Evolutionary conservation across 768 basidiomycete species (phyloP).

Genomic region (Ephemerocybe angulata): DNA sequence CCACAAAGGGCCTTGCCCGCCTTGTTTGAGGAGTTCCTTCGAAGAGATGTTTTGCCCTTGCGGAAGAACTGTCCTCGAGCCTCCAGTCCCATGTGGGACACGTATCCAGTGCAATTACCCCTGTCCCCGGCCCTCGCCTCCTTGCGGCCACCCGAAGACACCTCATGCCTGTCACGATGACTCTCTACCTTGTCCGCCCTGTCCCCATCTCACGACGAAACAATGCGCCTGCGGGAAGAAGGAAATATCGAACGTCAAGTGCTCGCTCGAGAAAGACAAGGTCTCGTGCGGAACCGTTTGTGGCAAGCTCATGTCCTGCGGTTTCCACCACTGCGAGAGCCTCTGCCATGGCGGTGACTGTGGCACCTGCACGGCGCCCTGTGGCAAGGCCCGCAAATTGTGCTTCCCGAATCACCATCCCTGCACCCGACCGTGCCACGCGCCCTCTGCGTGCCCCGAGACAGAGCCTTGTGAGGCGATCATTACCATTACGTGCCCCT

Average conservation of each 20-base stretch:
- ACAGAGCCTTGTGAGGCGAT: slow-evolving; percentile 68
- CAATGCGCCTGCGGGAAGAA: slow-evolving; percentile 89
- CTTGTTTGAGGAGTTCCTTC: slow-evolving; percentile 85
- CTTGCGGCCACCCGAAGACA: slow-evolving; percentile 80
- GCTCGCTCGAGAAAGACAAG: slow-evolving; percentile 72
- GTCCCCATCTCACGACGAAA: slow-evolving; percentile 76
- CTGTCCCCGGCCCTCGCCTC: slow-evolving; percentile 62
- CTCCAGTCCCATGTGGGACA: slow-evolving; percentile 87
- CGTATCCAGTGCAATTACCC: slow-evolving; percentile 74
- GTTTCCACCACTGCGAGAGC: slow-evolving; percentile 84
- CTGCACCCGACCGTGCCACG: slow-evolving; percentile 79
- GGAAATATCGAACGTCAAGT: slow-evolving; percentile 71
- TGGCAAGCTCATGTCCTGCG: slow-evolving; percentile 77
- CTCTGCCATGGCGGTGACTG: slow-evolving; percentile 82
- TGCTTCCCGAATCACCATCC: slow-evolving; percentile 76
- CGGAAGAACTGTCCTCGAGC: slow-evolving; percentile 81
- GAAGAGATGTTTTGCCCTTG: slow-evolving; percentile 90
- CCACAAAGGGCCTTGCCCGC: slow-evolving; percentile 77
- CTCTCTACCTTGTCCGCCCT: slow-evolving; percentile 72
- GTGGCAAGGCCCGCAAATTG: slow-evolving; percentile 82
- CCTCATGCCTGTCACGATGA: slow-evolving; percentile 84
- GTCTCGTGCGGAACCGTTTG: slow-evolving; percentile 85
- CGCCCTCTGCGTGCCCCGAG: slow-evolving; percentile 82
- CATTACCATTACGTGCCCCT: slow-evolving; percentile 72
- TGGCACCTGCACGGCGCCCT: slow-evolving; percentile 69